A percentile compares a stretch with the other conserved stretches of the same genome.
phyloP scores from a whole-genome alignment of 1,284 basidiomycete species.

The Tilletia indica region DNA sequence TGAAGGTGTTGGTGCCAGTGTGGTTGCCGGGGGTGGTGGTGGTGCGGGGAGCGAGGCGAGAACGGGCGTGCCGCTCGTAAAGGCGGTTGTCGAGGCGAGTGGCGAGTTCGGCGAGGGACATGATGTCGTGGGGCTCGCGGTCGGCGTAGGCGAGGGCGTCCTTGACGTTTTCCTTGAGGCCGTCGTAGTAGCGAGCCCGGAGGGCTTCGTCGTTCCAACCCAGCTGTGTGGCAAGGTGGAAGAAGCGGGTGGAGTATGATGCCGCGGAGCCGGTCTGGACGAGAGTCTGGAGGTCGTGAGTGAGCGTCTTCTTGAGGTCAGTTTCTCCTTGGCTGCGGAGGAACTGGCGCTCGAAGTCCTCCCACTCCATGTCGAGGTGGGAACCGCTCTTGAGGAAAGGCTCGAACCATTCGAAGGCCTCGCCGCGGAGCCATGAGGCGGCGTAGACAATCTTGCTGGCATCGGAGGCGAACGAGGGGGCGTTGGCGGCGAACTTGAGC shows the following conservation, averaged over 20 bases:
- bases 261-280: constrained; percentile 9
- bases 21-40: too few relatives aligned
- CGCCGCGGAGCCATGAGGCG: background rate
- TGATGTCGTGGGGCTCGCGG: background rate
- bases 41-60: background rate
- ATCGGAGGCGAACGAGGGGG: background rate
- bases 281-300: background rate
- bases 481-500: background rate
- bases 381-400: background rate
- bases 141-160: background rate
- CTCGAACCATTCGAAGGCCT: constrained; percentile 8
- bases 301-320: background rate
- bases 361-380: background rate
- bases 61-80: background rate
- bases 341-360: background rate
- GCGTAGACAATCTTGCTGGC: background rate
- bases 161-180: constrained; percentile 1
- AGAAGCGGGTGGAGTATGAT: background rate
- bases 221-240: background rate
- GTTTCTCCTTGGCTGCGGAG: background rate
- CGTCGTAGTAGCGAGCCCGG: background rate
- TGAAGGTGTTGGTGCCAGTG: too few relatives aligned
- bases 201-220: constrained; percentile 7
- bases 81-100: background rate
- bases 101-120: background rate